These are phyloP conservation scores for Lasiosphaeris hirsuta DNA, from an alignment of 495 filamentous ascomycete species.

Conservation along the genomic window DNA sequence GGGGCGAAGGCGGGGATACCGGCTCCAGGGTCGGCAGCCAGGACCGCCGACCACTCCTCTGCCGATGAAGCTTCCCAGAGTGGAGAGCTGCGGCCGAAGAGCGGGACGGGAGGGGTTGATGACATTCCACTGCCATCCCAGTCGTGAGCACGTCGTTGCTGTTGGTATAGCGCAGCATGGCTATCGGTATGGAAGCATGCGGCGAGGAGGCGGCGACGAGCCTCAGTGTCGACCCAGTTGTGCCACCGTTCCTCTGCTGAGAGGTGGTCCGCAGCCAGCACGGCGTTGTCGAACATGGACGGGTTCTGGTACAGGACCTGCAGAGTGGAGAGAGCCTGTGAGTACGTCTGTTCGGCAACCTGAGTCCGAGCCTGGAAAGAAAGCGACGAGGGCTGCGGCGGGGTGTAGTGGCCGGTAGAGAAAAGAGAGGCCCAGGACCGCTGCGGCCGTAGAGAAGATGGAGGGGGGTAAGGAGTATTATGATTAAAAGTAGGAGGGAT, in stretches of 20 bases:
- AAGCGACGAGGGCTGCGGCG: conserved; percentile 16
- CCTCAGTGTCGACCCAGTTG: conserved; percentile 47
- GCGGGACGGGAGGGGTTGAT: conserved; percentile 33
- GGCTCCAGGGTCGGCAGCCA: conserved; percentile 25
- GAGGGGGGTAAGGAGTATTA: conserved; percentile 16
- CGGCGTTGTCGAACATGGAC: conserved; percentile 21
- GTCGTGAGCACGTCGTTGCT: conserved; percentile 39
- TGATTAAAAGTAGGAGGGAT: conserved; percentile 17
- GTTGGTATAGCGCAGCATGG: conserved; percentile 48
- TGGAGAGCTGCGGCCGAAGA: conserved; percentile 32
- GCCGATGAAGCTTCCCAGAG: conserved; percentile 41
- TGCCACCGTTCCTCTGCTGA: conserved; percentile 40
- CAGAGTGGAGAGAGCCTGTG: conserved; percentile 40
- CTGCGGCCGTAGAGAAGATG: conserved; percentile 11
- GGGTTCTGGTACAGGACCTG: conserved; percentile 37
- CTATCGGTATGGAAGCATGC: conserved; percentile 51
- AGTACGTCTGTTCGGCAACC: conserved; percentile 38
- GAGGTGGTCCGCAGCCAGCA: conserved; percentile 27
- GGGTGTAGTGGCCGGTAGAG: conserved; percentile 18
- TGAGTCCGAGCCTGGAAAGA: conserved; percentile 20
- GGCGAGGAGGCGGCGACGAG: conserved; percentile 46
- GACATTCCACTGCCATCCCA: conserved; percentile 25
- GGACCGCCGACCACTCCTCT: conserved; percentile 32
- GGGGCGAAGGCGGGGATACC: conserved; percentile 22
- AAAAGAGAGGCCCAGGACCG: conserved; percentile 31